Percentiles rank a stretch among this genome's conserved stretches.
These are phyloP conservation scores for Amanita inopinata DNA, from an alignment of 768 basidiomycete genomes.

Conservation along the genomic window DNA sequence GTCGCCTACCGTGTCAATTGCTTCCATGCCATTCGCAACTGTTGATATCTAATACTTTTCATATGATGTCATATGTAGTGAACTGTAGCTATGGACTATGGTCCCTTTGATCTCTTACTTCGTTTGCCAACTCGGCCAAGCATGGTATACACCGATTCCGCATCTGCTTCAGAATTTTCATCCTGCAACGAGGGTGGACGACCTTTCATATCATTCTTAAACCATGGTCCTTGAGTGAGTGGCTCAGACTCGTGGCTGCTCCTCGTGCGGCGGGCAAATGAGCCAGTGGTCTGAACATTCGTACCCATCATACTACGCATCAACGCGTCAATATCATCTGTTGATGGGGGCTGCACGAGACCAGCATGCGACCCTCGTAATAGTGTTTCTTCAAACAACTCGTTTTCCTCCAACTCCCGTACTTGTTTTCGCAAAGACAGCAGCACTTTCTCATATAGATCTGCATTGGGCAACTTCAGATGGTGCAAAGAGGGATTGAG, in stretches of 20 bases:
- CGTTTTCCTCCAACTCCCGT: constrained; percentile 34
- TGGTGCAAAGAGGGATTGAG: background rate
- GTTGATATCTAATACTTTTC: no score
- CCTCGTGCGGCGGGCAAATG: background rate
- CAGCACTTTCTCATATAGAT: constrained; percentile 27
- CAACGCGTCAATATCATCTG: constrained; percentile 38
- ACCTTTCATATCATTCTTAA: constrained; percentile 1
- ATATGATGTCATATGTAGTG: background rate
- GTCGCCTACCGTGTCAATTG: no score
- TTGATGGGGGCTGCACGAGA: constrained; percentile 30
- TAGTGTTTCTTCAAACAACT: constrained; percentile 37
- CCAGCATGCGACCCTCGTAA: constrained; percentile 37
- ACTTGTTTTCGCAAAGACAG: constrained; percentile 26
- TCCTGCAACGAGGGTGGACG: background rate
- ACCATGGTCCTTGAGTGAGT: constrained; percentile 5
- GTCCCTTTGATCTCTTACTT: no score
- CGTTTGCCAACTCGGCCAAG: background rate
- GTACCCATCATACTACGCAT: constrained; percentile 45
- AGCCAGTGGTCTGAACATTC: constrained; percentile 2
- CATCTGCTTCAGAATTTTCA: constrained; percentile 7
- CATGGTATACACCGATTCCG: constrained; percentile 1
- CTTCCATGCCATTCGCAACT: no score
- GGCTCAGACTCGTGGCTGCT: background rate
- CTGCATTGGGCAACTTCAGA: constrained; percentile 12
- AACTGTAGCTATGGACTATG: no score